Evolutionary conservation across 1,139 yeast species (phyloP), one percentile per base, ranked within the genome.

Genomic region (Geotrichum restrictum): DNA sequence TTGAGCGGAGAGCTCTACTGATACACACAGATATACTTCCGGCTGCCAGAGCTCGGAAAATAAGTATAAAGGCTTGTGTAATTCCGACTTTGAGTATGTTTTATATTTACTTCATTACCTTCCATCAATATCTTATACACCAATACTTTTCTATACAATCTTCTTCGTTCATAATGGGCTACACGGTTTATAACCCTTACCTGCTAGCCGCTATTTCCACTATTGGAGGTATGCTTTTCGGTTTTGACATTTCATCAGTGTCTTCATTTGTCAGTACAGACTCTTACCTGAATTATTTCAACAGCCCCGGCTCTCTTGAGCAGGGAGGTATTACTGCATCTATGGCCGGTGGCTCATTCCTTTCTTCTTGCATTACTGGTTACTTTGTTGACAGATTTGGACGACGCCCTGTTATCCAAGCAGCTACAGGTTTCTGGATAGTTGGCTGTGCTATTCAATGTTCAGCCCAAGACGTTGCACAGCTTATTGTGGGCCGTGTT

Each of bases 261-360:
- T 77, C 93, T 59, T 94, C 91, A 29, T 81, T 93, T 50, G 80
- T 91, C 46, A 86, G 88, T n/a, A 80, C 83, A 8, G 88, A 83
- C 59, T 74, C 85, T 21, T 79, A 76, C 60, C 74, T 74, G 33
- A 71, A 73, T 48, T 68, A 59, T 54, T 72, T 71, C 60, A 57
- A 65, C 53, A 44, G 61, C 54, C 68, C 72, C 29, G 56, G 59
- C 49, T 61, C 72, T 4, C 70, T 88, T 50, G 75, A 88, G 0
- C 83, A 82, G 57, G 96, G 96, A 45, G 87, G 91, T 59, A 88
- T 91, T 63, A 91, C 98, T 0, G 85, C 96, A 21, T 93, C 96
- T 13, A 91, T 96, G 52, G 87, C 97, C 1, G 78, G 91, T 46
- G 98, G 98, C 55, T 96, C 98, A 3, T 75, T 91, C 57, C 71